Percentiles rank a stretch among this genome's conserved stretches.
These are phyloP conservation scores for Populus tomentosa DNA, from an alignment of 441 rosid genomes.

Conservation along the genomic window DNA sequence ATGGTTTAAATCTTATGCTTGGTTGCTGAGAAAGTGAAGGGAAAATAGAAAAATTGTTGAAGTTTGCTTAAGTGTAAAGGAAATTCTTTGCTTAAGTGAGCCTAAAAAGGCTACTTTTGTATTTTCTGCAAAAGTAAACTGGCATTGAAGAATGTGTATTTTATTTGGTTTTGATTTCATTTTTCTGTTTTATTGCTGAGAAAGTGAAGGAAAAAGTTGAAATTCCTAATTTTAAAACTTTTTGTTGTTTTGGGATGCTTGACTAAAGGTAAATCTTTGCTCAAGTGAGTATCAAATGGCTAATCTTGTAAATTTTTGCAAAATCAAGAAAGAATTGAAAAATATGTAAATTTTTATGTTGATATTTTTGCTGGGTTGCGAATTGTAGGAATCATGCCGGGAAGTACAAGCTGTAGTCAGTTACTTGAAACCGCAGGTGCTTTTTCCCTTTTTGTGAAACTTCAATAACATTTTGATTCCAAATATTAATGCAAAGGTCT, in stretches of 20 bases:
- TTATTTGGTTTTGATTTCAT: neutral
- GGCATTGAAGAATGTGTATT: neutral
- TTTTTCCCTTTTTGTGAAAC: slow-evolving; percentile 24
- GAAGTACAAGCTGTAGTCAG: slow-evolving; percentile 80
- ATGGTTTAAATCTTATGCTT: neutral
- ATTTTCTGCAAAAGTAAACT: neutral
- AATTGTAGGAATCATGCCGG: slow-evolving; percentile 80
- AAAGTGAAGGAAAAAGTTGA: neutral
- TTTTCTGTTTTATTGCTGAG: neutral
- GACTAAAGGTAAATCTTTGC: neutral
- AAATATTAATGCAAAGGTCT: slow-evolving; percentile 17
- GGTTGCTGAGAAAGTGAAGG: neutral
- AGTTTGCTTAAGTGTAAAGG: neutral
- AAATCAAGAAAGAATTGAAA: neutral
- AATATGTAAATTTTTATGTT: neutral
- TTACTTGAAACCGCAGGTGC: slow-evolving; percentile 86
- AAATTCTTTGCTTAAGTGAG: neutral
- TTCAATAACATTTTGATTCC: slow-evolving; percentile 12
- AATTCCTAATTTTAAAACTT: neutral
- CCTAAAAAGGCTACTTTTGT: neutral
- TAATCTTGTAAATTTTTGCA: neutral
- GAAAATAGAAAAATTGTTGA: neutral
- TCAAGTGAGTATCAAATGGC: neutral
- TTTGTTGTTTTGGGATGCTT: neutral
- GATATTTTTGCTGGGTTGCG: slow-evolving; percentile 2